Evolutionary conservation across 2,329 filamentous ascomycete species (phyloP).

Genomic region (Aspergillus calidoustus): DNA sequence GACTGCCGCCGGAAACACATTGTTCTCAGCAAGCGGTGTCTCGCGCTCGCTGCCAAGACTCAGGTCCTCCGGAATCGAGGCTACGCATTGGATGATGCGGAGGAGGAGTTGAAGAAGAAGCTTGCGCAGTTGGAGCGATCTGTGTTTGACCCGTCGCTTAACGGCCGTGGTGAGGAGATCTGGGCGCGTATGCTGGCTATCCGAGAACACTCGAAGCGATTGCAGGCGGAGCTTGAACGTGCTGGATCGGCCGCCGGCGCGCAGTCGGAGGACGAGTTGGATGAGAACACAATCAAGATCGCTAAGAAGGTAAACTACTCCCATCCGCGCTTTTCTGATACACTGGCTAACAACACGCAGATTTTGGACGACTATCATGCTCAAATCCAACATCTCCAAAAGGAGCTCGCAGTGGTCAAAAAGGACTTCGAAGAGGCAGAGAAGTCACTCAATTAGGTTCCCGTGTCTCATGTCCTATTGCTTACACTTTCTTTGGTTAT

Average conservation of each 20-base stretch:
- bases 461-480: constrained; percentile 7
- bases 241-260: constrained; percentile 48
- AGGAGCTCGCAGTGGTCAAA: constrained; percentile 63
- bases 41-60: constrained; percentile 66
- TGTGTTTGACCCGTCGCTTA: constrained; percentile 64
- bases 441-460: constrained; percentile 31
- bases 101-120: constrained; percentile 67
- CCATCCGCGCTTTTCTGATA: neutral
- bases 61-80: constrained; percentile 67
- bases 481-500: constrained; percentile 10
- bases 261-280: constrained; percentile 53
- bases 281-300: constrained; percentile 63
- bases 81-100: constrained; percentile 67
- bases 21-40: constrained; percentile 62
- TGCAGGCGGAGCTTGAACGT: constrained; percentile 65
- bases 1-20: constrained; percentile 64
- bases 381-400: constrained; percentile 62
- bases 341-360: constrained; percentile 44
- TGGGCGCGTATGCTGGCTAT: constrained; percentile 70
- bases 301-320: constrained; percentile 61
- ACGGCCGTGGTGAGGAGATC: constrained; percentile 66
- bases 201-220: constrained; percentile 60
- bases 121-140: constrained; percentile 61
- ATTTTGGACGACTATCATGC: constrained; percentile 56
- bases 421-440: constrained; percentile 65